phyloP scores from a whole-genome alignment of 805 yeast genomes.

The Komagataella ulmi region DNA sequence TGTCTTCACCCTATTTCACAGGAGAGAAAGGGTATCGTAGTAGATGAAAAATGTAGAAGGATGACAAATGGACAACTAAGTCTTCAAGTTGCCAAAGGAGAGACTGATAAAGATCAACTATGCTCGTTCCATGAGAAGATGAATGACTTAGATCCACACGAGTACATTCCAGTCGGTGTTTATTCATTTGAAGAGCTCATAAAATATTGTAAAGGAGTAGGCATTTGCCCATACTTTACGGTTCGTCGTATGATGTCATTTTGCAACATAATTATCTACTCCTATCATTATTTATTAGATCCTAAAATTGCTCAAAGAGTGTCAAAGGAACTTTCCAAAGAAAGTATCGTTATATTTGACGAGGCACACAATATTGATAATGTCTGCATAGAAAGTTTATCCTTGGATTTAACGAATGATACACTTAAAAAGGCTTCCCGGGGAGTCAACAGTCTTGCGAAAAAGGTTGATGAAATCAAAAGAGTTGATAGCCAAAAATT shows the following conservation, averaged over 20 bases:
- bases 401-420: constrained; percentile 87
- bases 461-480: constrained; percentile 76
- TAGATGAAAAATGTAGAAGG: constrained; percentile 92
- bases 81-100: constrained; percentile 46
- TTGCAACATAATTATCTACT: constrained; percentile 89
- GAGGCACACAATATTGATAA: constrained; percentile 98
- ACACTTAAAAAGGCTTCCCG: constrained; percentile 72
- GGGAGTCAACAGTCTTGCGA: constrained; percentile 73
- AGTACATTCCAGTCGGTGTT: constrained; percentile 85
- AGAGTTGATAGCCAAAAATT: constrained; percentile 69
- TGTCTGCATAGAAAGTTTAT: constrained; percentile 92
- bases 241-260: constrained; percentile 95
- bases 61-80: constrained; percentile 86
- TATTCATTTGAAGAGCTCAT: constrained; percentile 82
- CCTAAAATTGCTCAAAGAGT: constrained; percentile 97
- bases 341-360: constrained; percentile 88
- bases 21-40: constrained; percentile 83
- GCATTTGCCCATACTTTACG: constrained; percentile 92
- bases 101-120: constrained; percentile 39
- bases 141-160: constrained; percentile 75
- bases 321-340: constrained; percentile 81
- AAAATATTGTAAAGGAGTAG: constrained; percentile 62
- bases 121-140: constrained; percentile 90
- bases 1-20: constrained; percentile 82
- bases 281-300: constrained; percentile 90